Conservation (phyloP, 495 filamentous ascomycete genomes). For the Aspergillus incahuasiensis region DNA sequence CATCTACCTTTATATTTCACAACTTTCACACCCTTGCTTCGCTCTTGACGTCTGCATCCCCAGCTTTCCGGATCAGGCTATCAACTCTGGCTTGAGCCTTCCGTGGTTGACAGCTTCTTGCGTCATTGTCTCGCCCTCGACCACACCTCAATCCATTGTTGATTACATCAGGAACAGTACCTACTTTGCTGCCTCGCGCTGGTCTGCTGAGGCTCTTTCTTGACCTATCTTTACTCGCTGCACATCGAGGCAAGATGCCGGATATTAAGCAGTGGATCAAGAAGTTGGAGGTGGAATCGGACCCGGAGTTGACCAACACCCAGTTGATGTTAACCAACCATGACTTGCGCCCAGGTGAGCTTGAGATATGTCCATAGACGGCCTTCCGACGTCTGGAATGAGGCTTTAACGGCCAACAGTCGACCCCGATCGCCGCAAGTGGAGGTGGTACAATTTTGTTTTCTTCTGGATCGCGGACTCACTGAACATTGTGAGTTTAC, state of each 20-base stretch:
- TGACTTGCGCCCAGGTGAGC: conserved; percentile 76
- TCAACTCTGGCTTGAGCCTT: not conserved
- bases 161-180: not conserved
- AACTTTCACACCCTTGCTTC: not conserved
- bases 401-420: conserved; percentile 41
- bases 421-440: conserved; percentile 77
- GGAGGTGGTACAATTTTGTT: conserved; percentile 85
- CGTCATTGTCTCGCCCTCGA: conserved; percentile 1
- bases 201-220: not conserved
- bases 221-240: not conserved
- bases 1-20: not conserved
- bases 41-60: not conserved
- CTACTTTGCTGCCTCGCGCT: not conserved
- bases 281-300: conserved; percentile 66
- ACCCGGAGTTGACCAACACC: conserved; percentile 74
- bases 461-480: conserved; percentile 92
- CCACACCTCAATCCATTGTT: conserved; percentile 3
- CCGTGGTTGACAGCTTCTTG: conserved; percentile 1
- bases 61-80: not conserved
- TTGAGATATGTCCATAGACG: too few species aligned
- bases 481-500: conserved; percentile 71
- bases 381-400: not conserved
- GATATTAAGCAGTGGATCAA: conserved; percentile 29
- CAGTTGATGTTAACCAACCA: conserved; percentile 90
- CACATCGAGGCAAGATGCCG: conserved; percentile 20